phyloP scores from a whole-genome alignment of 1,284 basidiomycete species.

The Rhodotorula sp. region DNA sequence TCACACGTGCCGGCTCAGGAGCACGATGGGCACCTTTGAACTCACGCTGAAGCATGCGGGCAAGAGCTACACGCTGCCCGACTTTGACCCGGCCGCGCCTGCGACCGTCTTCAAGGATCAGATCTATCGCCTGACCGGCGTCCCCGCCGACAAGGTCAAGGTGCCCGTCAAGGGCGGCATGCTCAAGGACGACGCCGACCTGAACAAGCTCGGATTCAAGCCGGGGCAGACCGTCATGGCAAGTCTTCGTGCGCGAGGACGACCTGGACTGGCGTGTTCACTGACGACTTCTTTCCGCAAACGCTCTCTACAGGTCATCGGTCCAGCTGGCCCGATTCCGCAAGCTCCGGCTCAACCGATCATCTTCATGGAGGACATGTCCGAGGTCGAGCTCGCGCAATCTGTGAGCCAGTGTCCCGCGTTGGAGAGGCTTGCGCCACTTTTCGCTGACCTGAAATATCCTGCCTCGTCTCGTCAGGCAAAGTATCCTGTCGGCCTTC shows the following conservation, averaged over 20 bases:
- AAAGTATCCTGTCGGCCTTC: slow-evolving; percentile 61
- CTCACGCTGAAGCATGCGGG: slow-evolving; percentile 88
- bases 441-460: neutral
- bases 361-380: slow-evolving; percentile 82
- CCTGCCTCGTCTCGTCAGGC: slow-evolving; percentile 17
- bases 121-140: slow-evolving; percentile 30
- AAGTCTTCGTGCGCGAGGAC: neutral
- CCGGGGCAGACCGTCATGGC: slow-evolving; percentile 50
- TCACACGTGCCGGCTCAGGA: slow-evolving; percentile 83
- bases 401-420: neutral
- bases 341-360: slow-evolving; percentile 74
- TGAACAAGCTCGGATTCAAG: slow-evolving; percentile 78
- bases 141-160: slow-evolving; percentile 60
- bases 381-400: slow-evolving; percentile 73
- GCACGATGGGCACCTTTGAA: slow-evolving; percentile 12
- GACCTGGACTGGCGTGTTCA: too few species aligned
- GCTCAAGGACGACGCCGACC: slow-evolving; percentile 84
- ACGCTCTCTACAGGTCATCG: slow-evolving; percentile 63
- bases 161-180: slow-evolving; percentile 95
- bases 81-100: slow-evolving; percentile 49
- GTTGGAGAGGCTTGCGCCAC: neutral
- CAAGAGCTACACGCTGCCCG: slow-evolving; percentile 59
- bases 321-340: slow-evolving; percentile 85
- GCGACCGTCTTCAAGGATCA: slow-evolving; percentile 44
- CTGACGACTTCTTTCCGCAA: neutral